Evolutionary conservation across 163 green algal genomes (phyloP).

Genomic region (Prototheca cutis): DNA sequence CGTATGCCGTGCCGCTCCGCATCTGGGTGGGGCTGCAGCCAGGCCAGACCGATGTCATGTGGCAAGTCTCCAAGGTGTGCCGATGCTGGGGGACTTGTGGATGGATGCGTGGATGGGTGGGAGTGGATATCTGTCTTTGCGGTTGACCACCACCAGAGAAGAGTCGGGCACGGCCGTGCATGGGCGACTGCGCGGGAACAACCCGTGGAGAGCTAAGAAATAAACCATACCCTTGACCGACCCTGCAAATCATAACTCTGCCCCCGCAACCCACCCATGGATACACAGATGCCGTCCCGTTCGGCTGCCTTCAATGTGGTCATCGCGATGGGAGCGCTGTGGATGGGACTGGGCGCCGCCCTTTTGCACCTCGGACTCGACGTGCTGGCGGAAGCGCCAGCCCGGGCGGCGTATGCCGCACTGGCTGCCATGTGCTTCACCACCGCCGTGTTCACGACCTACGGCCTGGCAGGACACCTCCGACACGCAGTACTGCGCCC

Average conservation of each 20-base stretch:
- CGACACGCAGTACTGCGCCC: too few species aligned
- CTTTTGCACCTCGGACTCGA: conserved; percentile 19
- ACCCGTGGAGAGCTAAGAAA: too few species aligned
- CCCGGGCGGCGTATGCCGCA: conserved; percentile 8
- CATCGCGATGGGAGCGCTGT: conserved; percentile 31
- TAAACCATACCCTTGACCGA: too few species aligned
- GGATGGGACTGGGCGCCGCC: conserved; percentile 15
- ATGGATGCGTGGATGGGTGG: too few species aligned
- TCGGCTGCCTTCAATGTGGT: conserved; percentile 29
- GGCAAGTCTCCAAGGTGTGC: conserved; percentile 11
- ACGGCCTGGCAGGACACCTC: conserved; percentile 40
- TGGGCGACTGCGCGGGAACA: too few species aligned
- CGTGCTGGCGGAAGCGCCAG: conserved; percentile 3
- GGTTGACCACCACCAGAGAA: too few species aligned
- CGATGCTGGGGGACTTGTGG: too few species aligned
- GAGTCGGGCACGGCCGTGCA: too few species aligned
- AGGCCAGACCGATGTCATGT: background rate
- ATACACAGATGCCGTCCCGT: conserved; percentile 25
- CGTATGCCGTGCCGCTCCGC: conserved; percentile 4
- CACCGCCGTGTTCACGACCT: conserved; percentile 33
- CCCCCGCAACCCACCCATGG: too few species aligned
- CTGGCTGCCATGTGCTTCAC: conserved; percentile 17
- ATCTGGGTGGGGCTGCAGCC: background rate
- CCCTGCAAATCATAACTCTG: too few species aligned
- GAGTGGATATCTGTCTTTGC: too few species aligned